phyloP scores from a whole-genome alignment of 2,329 filamentous ascomycete genomes.

The Westerdykella sp. region DNA sequence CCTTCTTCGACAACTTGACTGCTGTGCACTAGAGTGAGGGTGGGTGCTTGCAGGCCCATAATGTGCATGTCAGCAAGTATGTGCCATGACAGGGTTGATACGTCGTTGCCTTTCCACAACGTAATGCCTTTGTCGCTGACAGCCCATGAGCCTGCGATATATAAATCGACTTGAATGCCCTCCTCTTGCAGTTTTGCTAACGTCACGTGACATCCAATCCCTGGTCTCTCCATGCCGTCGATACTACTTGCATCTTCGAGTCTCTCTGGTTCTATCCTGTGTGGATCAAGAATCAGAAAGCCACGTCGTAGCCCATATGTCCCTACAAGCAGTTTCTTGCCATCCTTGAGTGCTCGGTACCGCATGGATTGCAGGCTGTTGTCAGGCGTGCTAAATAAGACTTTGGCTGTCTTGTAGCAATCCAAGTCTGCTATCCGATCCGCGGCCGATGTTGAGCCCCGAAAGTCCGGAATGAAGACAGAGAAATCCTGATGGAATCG shows the following conservation, averaged over 20 bases:
- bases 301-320: constrained; percentile 41
- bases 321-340: constrained; percentile 39
- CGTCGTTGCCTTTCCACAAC: constrained; percentile 38
- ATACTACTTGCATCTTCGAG: constrained; percentile 35
- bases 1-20: constrained; percentile 40
- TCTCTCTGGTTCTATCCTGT: constrained; percentile 19
- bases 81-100: constrained; percentile 43
- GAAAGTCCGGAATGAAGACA: constrained; percentile 41
- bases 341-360: constrained; percentile 34
- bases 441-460: constrained; percentile 31
- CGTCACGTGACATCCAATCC: constrained; percentile 31
- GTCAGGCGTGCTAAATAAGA: constrained; percentile 40
- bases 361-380: constrained; percentile 42
- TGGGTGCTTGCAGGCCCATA: constrained; percentile 20
- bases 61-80: constrained; percentile 34
- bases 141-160: constrained; percentile 38
- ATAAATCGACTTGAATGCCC: constrained; percentile 28
- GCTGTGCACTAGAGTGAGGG: constrained; percentile 37
- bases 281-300: constrained; percentile 39
- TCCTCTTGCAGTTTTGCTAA: constrained; percentile 33
- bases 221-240: constrained; percentile 41
- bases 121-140: constrained; percentile 37
- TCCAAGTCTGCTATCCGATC: constrained; percentile 26
- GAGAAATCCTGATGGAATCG: constrained; percentile 42
- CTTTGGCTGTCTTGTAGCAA: constrained; percentile 26